Evolutionary conservation across 2,329 filamentous ascomycete genomes (phyloP), one percentile per base, ranked within the genome.

Genomic region (Hirsutella minnesotensis): DNA sequence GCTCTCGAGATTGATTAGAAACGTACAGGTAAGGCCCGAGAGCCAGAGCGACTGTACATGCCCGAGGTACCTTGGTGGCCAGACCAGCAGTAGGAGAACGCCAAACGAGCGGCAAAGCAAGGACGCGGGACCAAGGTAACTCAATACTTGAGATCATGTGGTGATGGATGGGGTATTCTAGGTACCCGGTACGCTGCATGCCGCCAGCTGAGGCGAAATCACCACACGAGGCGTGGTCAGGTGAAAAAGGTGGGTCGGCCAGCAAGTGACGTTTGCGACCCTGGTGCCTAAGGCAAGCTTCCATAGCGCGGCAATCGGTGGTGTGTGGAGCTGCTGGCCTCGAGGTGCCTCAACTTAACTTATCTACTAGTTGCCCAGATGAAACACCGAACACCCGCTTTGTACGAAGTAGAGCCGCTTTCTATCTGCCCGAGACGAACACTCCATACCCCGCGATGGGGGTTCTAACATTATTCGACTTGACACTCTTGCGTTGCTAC

Each of bases 1-100:
- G 56, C 56, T 57, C 29, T 34, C 53, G 46, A 54, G 51, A 54
- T 43, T 48, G 47, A 45, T 34, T 12, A 34, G 33, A 34, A 34
- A 34, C 33, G 33, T 18, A 34, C 24, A 27, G 24, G 49, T 50
- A 53, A 51, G 48, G 33, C 33, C 33, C n/a, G 33, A 34, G 31
- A 13, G 13, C 8, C n/a, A 16, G 24, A 27, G 24, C 24, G 13
- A 16, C 31, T 15, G 31, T 35, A 35, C n/a, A 19, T 35, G 15
- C 33, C 33, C 33, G 16, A 34, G 33, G 33, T 34, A 34, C 33
- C 33, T 9, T 15, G 16, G 15, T 9, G 15, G 16, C 33, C 31
- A 27, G 15, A 18, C 33, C 31, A 27, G 51, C n/a, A 43, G 44
- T 39, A 42, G 46, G 46, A 47, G 42, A 40, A 49, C 41, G 22